These are phyloP conservation scores for Alloteropsis semialata DNA, from an alignment of 176 grass and related monocot genomes.

Conservation along the genomic window DNA sequence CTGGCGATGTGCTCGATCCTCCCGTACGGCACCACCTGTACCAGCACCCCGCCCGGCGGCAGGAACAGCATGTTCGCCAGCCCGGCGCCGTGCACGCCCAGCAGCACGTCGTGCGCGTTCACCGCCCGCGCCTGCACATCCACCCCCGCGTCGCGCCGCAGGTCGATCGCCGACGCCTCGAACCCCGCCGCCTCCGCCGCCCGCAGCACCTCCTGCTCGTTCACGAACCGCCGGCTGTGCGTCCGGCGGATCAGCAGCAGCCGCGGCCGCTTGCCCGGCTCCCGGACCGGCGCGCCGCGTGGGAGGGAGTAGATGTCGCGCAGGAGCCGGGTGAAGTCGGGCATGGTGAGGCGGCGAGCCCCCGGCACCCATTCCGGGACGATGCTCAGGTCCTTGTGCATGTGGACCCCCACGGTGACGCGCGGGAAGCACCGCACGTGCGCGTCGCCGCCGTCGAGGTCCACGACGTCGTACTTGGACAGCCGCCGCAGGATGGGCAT, in stretches of 20 bases:
- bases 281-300: not conserved
- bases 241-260: not conserved
- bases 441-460: not conserved
- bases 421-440: constrained; percentile 2
- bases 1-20: constrained; percentile 32
- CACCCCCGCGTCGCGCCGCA: not conserved
- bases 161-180: not conserved
- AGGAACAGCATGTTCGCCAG: constrained; percentile 68
- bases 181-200: not conserved
- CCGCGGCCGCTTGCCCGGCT: not conserved
- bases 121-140: not conserved
- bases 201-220: not conserved
- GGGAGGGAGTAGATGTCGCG: not conserved
- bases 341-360: not conserved
- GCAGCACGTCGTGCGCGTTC: constrained; percentile 54
- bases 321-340: not conserved
- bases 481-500: not conserved
- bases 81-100: constrained; percentile 73
- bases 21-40: constrained; percentile 78
- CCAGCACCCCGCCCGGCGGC: constrained; percentile 45
- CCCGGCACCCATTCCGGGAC: not conserved
- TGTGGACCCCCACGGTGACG: constrained; percentile 1
- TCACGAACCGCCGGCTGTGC: not conserved
- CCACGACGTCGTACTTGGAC: not conserved
- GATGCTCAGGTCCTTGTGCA: not conserved